Conservation (phyloP, 352 stramenopile species). For the Globisporangium perplexum region DNA sequence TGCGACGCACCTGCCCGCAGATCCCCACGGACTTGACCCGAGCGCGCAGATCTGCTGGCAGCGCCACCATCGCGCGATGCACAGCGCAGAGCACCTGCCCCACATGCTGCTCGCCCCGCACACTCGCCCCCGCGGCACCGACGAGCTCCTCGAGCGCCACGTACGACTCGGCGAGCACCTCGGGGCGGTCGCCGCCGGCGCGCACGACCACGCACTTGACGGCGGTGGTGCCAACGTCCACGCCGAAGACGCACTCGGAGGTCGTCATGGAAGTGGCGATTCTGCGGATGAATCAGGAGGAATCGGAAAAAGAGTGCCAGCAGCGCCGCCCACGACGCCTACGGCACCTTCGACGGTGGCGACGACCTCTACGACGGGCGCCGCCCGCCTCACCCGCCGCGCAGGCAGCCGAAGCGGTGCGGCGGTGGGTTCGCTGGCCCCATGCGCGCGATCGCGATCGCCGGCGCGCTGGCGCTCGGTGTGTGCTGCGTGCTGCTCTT, state of each 20-base stretch:
- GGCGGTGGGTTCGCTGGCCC: no score
- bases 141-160: conserved; percentile 31
- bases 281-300: not conserved
- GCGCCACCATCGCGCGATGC: conserved; percentile 20
- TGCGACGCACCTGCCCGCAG: conserved; percentile 55
- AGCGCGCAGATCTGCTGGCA: conserved; percentile 21
- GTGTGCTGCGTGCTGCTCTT: no score
- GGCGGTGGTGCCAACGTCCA: conserved; percentile 76
- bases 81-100: conserved; percentile 43
- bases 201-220: conserved; percentile 69
- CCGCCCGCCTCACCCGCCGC: no score
- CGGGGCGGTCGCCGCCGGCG: conserved; percentile 1
- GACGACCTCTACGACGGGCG: no score
- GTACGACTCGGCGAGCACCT: conserved; percentile 28
- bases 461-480: no score
- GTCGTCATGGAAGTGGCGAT: not conserved
- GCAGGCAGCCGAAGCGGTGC: no score
- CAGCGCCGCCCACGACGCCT: no score
- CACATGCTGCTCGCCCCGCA: conserved; percentile 34
- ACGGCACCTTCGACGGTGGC: no score
- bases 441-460: no score
- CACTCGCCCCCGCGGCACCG: not conserved
- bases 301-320: no score
- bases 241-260: conserved; percentile 27
- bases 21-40: conserved; percentile 45